Percentiles rank a stretch among this genome's conserved stretches.
Evolutionary conservation across 169 alveolate genomes (phyloP).

Genomic region (Plasmodium yoelii): DNA sequence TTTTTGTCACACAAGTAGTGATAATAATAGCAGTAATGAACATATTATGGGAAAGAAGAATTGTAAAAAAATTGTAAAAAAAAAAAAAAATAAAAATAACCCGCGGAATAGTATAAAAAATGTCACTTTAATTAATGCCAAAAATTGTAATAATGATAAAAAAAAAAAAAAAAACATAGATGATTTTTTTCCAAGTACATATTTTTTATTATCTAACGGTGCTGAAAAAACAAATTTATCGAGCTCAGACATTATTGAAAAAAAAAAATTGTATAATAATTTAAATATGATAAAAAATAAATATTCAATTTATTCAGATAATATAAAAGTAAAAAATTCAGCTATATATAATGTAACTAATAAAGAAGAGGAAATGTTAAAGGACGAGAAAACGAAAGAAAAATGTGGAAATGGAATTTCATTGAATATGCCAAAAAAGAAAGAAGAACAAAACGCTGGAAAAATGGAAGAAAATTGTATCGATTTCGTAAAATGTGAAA

Average conservation of each 20-base stretch:
- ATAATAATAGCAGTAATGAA: constrained; percentile 1
- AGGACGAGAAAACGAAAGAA: background rate
- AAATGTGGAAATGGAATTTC: too few species aligned
- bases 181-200: background rate
- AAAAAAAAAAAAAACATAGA: background rate
- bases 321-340: background rate
- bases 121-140: too few species aligned
- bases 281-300: constrained; percentile 9
- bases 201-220: background rate
- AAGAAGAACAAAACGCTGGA: background rate
- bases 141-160: background rate
- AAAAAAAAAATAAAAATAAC: background rate
- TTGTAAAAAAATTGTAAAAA: background rate
- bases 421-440: background rate
- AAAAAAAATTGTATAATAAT: constrained; percentile 1
- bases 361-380: background rate
- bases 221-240: constrained; percentile 15
- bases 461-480: background rate
- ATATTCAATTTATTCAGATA: background rate
- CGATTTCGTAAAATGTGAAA: background rate
- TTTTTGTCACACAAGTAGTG: background rate
- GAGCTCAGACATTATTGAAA: constrained; percentile 6
- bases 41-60: background rate
- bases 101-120: too few species aligned
- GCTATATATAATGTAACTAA: background rate